Evolutionary conservation across 192 early-diverging fungal genomes (phyloP), one percentile per base, ranked within the genome.

Genomic region (Podila epigama): DNA sequence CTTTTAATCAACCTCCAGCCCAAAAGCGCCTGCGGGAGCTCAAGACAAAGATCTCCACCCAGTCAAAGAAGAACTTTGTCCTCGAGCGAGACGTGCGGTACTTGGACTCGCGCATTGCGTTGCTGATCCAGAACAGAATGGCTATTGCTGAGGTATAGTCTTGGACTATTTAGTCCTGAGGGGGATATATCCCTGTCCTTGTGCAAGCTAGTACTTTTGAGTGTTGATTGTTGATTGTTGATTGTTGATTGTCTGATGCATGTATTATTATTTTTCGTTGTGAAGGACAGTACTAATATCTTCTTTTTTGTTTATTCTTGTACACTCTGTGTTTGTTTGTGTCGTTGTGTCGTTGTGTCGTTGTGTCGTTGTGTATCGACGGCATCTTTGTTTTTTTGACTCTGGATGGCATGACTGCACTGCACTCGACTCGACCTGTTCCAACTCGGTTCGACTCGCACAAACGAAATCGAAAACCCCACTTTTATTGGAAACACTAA

Each of bases 41-140:
- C 44, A 97, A 97, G 81, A 83, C 88, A 36, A 87, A 90, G 50
- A 96, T 97, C 50, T 97, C 96, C n/a, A 79, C 89, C 18, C 96
- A 97, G 79, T 95, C 94, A 13, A 97, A 97, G 80, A 94, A 92
- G 75, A 97, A 97, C 84, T 97, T 97, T 86, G 80, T 95, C 66
- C 87, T 96, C 10, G 96, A 97, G 68, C 85, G 94, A 53, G 96
- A 97, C 82, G 94, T 96, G 42, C 89, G 96, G 41, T 95, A 94
- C 66, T 83, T 97, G 13, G 96, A 97, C 84, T 89, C 89, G 53
- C 85, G 96, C 25, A 97, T 97, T 68, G 96, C 94, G 0, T 81
- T 97, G 34, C 79, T 97, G 58, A 95, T 97, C 82, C 93, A 95
- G 81, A 96, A 95, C 72, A 87, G 95, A 57, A 97, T 96, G 92